A percentile compares a stretch with the other conserved stretches of the same genome.
Evolutionary conservation across 768 basidiomycete species (phyloP).

Genomic region (Coprinopsis sp.): DNA sequence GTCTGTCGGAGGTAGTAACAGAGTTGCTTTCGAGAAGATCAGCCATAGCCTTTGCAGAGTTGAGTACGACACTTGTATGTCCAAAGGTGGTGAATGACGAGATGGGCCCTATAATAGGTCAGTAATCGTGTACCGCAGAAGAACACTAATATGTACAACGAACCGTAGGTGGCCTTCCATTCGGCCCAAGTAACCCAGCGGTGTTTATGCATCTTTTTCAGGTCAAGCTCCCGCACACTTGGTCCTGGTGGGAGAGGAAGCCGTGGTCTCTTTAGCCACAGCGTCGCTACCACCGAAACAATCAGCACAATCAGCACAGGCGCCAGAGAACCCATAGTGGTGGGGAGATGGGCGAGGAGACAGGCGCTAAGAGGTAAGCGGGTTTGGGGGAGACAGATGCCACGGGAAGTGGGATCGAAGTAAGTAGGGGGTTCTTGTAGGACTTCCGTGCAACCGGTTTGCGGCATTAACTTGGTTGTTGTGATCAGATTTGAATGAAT

Average conservation of each 20-base stretch:
- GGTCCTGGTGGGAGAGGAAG: slow-evolving; percentile 8
- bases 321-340: not conserved
- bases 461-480: too few species aligned
- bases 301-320: not conserved
- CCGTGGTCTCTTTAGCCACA: not conserved
- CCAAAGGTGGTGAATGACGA: not conserved
- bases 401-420: not conserved
- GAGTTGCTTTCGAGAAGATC: slow-evolving; percentile 47
- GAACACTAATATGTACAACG: not conserved
- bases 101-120: slow-evolving; percentile 1
- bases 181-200: not conserved
- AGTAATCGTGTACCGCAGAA: not conserved
- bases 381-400: not conserved
- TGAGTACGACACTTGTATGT: slow-evolving; percentile 38
- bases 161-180: slow-evolving; percentile 8
- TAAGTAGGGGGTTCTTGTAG: not conserved
- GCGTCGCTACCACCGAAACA: not conserved
- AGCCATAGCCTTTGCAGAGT: slow-evolving; percentile 34
- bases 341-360: not conserved
- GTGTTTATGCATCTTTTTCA: not conserved
- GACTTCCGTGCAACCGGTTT: too few species aligned
- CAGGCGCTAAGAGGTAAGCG: too few species aligned
- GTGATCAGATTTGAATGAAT: too few species aligned
- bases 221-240: slow-evolving; percentile 1
- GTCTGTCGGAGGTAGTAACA: slow-evolving; percentile 46